A percentile compares a stretch with the other conserved stretches of the same genome.
Conservation (phyloP, 2,329 filamentous ascomycete species). For the Cladobotryum protrusum region DNA sequence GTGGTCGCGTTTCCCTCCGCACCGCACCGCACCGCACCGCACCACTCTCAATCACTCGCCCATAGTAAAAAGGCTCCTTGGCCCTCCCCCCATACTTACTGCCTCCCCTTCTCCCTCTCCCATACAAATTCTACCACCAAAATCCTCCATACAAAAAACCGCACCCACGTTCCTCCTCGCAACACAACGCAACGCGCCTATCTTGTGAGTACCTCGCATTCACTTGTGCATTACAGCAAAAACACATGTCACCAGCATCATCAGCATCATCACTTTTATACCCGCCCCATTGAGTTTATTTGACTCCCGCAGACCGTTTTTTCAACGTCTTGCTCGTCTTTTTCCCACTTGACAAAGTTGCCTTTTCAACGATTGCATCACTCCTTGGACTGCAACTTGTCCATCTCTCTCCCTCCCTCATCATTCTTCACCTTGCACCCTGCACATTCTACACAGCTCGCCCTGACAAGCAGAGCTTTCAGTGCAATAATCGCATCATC, state of each 20-base stretch:
- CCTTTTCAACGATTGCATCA: conserved; percentile 8
- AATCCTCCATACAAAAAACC: conserved; percentile 46
- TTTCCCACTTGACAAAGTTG: conserved; percentile 9
- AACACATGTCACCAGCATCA: conserved; percentile 28
- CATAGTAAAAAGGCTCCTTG: conserved; percentile 59
- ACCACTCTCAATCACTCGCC: conserved; percentile 48
- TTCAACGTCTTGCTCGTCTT: conserved; percentile 16
- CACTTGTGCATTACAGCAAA: conserved; percentile 32
- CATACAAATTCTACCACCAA: conserved; percentile 55
- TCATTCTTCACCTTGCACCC: background rate
- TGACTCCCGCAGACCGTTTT: conserved; percentile 11
- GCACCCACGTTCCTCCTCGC: conserved; percentile 35
- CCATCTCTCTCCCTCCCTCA: conserved; percentile 1
- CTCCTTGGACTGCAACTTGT: conserved; percentile 10
- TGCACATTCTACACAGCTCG: conserved; percentile 6
- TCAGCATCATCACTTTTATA: background rate
- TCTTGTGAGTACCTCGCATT: conserved; percentile 49
- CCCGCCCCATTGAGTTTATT: conserved; percentile 5
- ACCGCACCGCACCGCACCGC: background rate
- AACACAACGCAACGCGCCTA: conserved; percentile 31
- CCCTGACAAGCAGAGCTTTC: conserved; percentile 12
- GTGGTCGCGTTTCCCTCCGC: conserved; percentile 20
- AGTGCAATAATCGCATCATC: conserved; percentile 17
- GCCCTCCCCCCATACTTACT: conserved; percentile 50
- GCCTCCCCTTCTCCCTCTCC: conserved; percentile 50